Evolutionary conservation across 78 protist genomes (phyloP), one percentile per base, ranked within the genome.

Genomic region (Speleostelium caveatum): DNA sequence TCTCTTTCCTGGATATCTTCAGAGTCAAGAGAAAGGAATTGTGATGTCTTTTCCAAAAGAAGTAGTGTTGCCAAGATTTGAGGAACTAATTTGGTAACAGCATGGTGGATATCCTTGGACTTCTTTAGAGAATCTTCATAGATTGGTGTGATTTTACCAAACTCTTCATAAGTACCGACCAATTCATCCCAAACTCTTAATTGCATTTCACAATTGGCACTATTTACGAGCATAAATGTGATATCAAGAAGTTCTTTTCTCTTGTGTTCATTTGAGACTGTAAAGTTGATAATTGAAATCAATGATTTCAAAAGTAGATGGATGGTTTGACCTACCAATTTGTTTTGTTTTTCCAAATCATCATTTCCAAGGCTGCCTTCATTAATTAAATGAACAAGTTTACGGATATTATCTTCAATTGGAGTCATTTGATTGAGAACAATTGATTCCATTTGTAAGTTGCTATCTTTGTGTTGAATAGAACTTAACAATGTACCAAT

Each of bases 141-240:
- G n/a, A 78, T 1, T 45, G 60, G 75, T 41, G 55, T 78, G 8
- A 78, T 36, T 35, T 19, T 21, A 51, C 87, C 87, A 78, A 78
- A 78, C 2, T 35, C 19, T 53, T 78, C 87, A 66, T 78, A 78
- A 6, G 75, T 56, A 36, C 87, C 87, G 10, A 78, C 63, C 6
- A 78, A 28, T 51, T 45, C 42, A 66, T 78, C 87, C 87, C 87
- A 78, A 51, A 32, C 28, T 8, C 35, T 62, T 3, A 78, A 7
- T 36, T 62, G 65, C 5, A 78, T 28, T 33, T 78, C 87, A 51
- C 72, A 32, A 36, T 1, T 24, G 14, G 76, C 2, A 8, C 51
- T 33, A 53, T 53, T 35, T 22, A 33, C 63, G 63, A 65, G 6
- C 24, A 14, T 7, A 5, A 51, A 51, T 32, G 5, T 12, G 36